These are phyloP conservation scores for Raphanus raphanistrum DNA, from an alignment of 345 rosid genomes.

Conservation along the genomic window DNA sequence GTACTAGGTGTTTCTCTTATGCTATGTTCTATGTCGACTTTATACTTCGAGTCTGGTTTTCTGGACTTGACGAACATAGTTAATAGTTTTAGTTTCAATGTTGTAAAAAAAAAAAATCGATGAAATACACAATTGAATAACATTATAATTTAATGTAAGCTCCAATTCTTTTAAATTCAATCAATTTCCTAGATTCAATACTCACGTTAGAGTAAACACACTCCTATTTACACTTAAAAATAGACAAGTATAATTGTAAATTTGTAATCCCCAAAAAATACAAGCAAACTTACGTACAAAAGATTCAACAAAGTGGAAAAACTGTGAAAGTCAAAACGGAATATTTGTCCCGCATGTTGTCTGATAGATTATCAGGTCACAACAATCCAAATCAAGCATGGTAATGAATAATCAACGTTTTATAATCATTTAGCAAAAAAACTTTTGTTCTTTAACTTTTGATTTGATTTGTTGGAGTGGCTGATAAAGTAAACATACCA, in stretches of 20 bases:
- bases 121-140: too few species aligned
- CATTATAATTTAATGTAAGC: too few species aligned
- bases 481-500: constrained; percentile 7
- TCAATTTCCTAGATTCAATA: too few species aligned
- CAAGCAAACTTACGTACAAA: constrained; percentile 18
- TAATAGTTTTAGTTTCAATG: too few species aligned
- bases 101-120: too few species aligned
- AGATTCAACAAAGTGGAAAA: constrained; percentile 22
- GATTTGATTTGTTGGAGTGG: constrained; percentile 22
- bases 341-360: constrained; percentile 21
- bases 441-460: not conserved
- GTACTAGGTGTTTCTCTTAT: too few species aligned
- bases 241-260: not conserved
- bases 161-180: too few species aligned
- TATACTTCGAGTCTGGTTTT: too few species aligned
- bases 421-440: constrained; percentile 22
- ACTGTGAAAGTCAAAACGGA: constrained; percentile 30
- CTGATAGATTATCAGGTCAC: not conserved
- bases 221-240: too few species aligned
- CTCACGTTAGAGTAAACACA: too few species aligned
- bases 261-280: constrained; percentile 1
- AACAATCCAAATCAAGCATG: constrained; percentile 30
- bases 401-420: constrained; percentile 35
- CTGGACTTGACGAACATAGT: too few species aligned
- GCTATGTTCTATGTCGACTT: too few species aligned